Base-by-base conservation (phyloP, 495 filamentous ascomycete species). In the Amphirosellinia nigrospora region DNA sequence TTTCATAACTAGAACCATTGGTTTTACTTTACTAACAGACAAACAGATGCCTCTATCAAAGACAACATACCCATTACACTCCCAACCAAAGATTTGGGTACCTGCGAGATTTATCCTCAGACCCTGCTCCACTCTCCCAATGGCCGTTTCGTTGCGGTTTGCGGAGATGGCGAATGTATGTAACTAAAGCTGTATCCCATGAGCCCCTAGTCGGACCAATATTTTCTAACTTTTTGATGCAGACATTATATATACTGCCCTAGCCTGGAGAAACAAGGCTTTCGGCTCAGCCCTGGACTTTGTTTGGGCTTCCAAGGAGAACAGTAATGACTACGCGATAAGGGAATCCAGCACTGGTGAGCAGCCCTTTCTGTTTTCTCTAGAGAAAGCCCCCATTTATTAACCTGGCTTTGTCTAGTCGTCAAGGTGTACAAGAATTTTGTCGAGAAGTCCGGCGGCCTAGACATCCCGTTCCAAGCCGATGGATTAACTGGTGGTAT, bases 371-470 rank as follows among this genome's bases (percentile, higher is more conserved):
- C 36, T 41, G 3, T 6, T 23, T 41, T 32, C n/a, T 46, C 16
- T 38, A 52, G 21, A n/a, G 38, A 16, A 43, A 43, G 11, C 26
- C 30, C 19, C 10, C 32, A 16, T 38, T 46, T 38, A 23, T 45
- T 62, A 19, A 69, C 32, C 2, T n/a, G n/a, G 8, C 19, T 11
- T 50, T 21, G n/a, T 52, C 10, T 62, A 70, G 68, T 70, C 19
- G 93, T 99, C 74, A 97, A 97, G 84, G 90, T 98, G 34, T 98
- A 94, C 86, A 93, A 94, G 79, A 98, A 98, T 79, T 98, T 99
- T 82, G 93, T 97, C 74, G 95, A 98, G 77, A 94, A 95, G 78
- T 84, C 88, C 56, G 91, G 91, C 71, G 93, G 93, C 16, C 82
- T 99, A 26, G 94, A 99, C 82, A 93, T 99, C 48, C 95, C 94